Evolutionary conservation across 495 filamentous ascomycete genomes (phyloP), one percentile per base, ranked within the genome.

Genomic region (Penicillium lividum): DNA sequence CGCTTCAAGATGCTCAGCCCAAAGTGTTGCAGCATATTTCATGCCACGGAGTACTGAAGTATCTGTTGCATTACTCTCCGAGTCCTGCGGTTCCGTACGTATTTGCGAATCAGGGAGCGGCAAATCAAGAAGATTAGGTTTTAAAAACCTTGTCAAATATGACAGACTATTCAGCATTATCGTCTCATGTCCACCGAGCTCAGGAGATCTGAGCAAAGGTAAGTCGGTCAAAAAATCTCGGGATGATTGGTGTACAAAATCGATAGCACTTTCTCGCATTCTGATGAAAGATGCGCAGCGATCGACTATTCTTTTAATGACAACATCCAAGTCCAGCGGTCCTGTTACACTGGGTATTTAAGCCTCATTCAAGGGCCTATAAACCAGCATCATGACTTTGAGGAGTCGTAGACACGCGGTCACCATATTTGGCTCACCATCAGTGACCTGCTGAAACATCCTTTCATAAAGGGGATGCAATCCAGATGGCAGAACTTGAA

Each of bases 161-260:
- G 58, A 56, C 16, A 65, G 58, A 68, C 59, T 62, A 44, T 38
- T 42, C 22, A 56, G 49, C 42, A 28, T 27, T 57, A 66, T 57
- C 22, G 60, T 56, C 50, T 46, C 9, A 63, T 67, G 52, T 28
- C 53, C 61, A 52, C 48, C 54, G 10, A 44, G 10, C 33, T 47
- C 49, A 67, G 62, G 27, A 29, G 38, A 18, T 7, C 10, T 33
- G 7, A 47, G 22, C 22, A 22, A 34, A 58, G 38, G 1, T 47
- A 38, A 27, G 30, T 34, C 53, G 31, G 49, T 54, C 30, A 65
- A 53, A 45, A 50, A 68, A 28, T 64, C 58, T 54, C 62, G 58
- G 43, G 57, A 38, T 7, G 59, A 65, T 38, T 68, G 66, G 56
- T 68, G 59, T 47, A 61, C 43, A 51, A 63, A 66, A 22, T 65